Percentiles rank a stretch among this genome's conserved stretches.
phyloP scores from a whole-genome alignment of 371 early-diverging fungal species.

The Chytridium lagenaria region DNA sequence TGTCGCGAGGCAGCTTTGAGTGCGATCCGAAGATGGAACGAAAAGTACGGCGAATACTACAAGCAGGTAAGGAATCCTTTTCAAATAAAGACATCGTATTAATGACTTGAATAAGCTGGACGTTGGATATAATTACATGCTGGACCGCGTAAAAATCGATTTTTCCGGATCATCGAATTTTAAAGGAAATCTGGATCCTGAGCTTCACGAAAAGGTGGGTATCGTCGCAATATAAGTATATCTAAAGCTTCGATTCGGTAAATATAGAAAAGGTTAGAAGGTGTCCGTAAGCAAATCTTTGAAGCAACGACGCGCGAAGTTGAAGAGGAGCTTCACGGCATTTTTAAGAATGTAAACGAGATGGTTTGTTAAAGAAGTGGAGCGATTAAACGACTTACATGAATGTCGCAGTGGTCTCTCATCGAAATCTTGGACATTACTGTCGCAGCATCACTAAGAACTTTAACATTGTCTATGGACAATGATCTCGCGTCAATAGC shows the following conservation, averaged over 20 bases:
- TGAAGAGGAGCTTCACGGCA: background rate
- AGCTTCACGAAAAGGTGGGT: background rate
- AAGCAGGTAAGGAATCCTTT: background rate
- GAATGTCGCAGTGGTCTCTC: background rate
- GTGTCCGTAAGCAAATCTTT: no score
- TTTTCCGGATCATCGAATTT: background rate
- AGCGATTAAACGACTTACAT: background rate
- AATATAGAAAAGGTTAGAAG: no score
- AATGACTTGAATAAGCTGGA: background rate
- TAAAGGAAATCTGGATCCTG: background rate
- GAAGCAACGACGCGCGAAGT: constrained; percentile 12
- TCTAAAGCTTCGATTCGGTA: no score
- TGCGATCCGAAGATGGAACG: background rate
- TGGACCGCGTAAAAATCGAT: background rate
- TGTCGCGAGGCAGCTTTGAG: background rate
- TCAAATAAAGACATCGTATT: background rate
- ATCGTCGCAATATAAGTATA: background rate
- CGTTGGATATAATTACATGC: background rate
- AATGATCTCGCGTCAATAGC: background rate
- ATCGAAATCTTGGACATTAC: background rate
- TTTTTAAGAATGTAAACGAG: background rate
- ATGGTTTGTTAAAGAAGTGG: no score
- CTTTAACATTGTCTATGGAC: background rate
- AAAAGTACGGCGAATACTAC: background rate
- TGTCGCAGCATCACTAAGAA: background rate